Percentiles rank a stretch among this genome's conserved stretches.
Conservation (phyloP, 805 yeast species). For the Yueomyces sinensis region DNA sequence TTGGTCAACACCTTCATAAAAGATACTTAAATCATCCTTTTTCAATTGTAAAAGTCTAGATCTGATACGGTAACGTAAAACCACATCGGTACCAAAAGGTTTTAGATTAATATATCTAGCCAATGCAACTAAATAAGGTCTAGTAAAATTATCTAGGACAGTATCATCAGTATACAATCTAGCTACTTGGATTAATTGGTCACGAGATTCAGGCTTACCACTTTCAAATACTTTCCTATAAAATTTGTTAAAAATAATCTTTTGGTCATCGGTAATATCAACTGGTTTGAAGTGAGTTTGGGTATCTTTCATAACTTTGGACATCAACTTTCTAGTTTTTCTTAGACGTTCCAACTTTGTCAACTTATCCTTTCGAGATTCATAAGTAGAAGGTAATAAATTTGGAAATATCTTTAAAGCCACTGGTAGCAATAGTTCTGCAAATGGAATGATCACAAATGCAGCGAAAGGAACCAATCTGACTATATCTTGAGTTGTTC, state of each 20-base stretch:
- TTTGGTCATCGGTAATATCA: conserved; percentile 56
- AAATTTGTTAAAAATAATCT: conserved; percentile 63
- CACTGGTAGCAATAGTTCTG: conserved; percentile 79
- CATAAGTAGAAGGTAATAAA: conserved; percentile 85
- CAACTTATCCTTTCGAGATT: conserved; percentile 46
- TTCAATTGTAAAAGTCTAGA: conserved; percentile 83
- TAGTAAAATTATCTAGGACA: conserved; percentile 80
- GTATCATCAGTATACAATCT: conserved; percentile 85
- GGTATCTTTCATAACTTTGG: conserved; percentile 51
- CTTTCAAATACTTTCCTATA: conserved; percentile 56
- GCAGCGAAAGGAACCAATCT: conserved; percentile 88
- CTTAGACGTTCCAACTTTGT: conserved; percentile 43
- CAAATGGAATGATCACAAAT: conserved; percentile 85
- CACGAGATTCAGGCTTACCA: conserved; percentile 48
- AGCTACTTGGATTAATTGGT: conserved; percentile 72
- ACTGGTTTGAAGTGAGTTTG: conserved; percentile 59
- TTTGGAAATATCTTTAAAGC: conserved; percentile 92
- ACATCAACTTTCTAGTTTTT: conserved; percentile 50
- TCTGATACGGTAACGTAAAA: conserved; percentile 86
- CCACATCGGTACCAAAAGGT: conserved; percentile 87
- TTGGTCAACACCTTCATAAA: conserved; percentile 85
- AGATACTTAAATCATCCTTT: conserved; percentile 83
- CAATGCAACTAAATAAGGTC: conserved; percentile 86
- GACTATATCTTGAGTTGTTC: conserved; percentile 76
- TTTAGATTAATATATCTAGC: conserved; percentile 82